These are phyloP conservation scores for Tulasnella sp. DNA, from an alignment of 768 basidiomycete species.

Conservation along the genomic window DNA sequence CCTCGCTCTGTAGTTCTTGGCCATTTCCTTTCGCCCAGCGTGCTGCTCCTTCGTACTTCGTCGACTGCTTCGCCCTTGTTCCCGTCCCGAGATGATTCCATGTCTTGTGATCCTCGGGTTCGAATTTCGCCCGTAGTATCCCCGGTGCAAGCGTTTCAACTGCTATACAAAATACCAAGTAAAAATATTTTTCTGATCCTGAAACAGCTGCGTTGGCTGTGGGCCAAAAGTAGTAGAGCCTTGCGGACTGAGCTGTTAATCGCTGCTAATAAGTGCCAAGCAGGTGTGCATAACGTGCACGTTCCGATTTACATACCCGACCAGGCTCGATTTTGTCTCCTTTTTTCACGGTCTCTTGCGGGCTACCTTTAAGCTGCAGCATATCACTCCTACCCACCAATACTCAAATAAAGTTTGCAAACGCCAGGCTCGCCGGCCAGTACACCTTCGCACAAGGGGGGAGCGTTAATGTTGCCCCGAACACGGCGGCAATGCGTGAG, in stretches of 20 bases:
- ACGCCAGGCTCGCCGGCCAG: no score
- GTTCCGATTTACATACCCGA: no score
- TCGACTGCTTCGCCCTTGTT: not conserved
- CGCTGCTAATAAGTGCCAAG: no score
- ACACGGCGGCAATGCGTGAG: no score
- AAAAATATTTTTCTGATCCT: not conserved
- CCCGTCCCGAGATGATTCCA: not conserved
- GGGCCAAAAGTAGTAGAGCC: not conserved
- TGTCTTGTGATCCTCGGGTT: not conserved
- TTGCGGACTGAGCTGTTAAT: slow-evolving; percentile 29
- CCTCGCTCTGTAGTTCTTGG: not conserved
- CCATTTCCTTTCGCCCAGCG: not conserved
- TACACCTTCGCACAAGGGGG: no score
- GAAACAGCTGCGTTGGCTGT: not conserved
- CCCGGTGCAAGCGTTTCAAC: not conserved
- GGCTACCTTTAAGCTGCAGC: not conserved
- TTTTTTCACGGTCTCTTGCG: not conserved
- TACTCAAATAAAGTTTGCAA: no score
- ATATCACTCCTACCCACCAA: not conserved
- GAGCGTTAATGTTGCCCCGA: no score
- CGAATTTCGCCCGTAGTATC: not conserved
- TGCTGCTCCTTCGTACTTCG: not conserved
- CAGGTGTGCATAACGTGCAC: no score
- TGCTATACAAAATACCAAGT: not conserved
- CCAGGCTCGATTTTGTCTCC: no score